Evolutionary conservation across 2,329 filamentous ascomycete genomes (phyloP).

Genomic region (Acephala macrosclerotiorum): DNA sequence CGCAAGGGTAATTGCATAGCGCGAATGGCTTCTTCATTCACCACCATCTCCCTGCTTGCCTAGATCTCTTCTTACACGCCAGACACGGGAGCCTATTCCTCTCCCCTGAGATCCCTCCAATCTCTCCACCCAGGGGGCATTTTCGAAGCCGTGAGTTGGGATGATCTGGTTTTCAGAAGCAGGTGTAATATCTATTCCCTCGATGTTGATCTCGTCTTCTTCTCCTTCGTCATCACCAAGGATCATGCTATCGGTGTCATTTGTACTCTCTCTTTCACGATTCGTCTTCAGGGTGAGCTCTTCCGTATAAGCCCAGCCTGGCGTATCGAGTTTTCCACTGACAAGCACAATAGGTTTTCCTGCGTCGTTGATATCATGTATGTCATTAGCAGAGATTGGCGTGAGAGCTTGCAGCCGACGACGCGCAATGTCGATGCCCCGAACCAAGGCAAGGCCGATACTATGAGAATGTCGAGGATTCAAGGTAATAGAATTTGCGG

Average conservation of each 20-base stretch:
- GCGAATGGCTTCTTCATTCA: constrained; percentile 16
- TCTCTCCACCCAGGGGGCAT: constrained; percentile 66
- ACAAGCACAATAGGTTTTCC: constrained; percentile 66
- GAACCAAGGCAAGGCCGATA: constrained; percentile 72
- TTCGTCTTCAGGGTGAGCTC: constrained; percentile 54
- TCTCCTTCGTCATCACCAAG: constrained; percentile 17
- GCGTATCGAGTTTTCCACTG: constrained; percentile 72
- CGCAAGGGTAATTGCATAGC: no score
- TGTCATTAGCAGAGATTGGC: constrained; percentile 55
- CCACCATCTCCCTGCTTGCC: constrained; percentile 47
- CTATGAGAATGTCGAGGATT: constrained; percentile 65
- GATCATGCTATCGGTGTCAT: constrained; percentile 9
- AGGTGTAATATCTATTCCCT: constrained; percentile 13
- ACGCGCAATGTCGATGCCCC: constrained; percentile 66
- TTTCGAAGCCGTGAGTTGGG: constrained; percentile 43
- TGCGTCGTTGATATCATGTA: constrained; percentile 50
- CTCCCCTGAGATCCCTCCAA: constrained; percentile 62
- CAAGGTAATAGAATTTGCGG: constrained; percentile 59
- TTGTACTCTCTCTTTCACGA: constrained; percentile 35
- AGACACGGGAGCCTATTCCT: constrained; percentile 65
- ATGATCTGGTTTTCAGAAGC: constrained; percentile 12
- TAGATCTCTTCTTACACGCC: constrained; percentile 69
- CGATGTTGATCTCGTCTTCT: constrained; percentile 13
- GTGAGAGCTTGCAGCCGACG: constrained; percentile 70
- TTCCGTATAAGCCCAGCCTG: constrained; percentile 75